These are phyloP conservation scores for Peniophora sp. DNA, from an alignment of 1,284 basidiomycete species.

Conservation along the genomic window DNA sequence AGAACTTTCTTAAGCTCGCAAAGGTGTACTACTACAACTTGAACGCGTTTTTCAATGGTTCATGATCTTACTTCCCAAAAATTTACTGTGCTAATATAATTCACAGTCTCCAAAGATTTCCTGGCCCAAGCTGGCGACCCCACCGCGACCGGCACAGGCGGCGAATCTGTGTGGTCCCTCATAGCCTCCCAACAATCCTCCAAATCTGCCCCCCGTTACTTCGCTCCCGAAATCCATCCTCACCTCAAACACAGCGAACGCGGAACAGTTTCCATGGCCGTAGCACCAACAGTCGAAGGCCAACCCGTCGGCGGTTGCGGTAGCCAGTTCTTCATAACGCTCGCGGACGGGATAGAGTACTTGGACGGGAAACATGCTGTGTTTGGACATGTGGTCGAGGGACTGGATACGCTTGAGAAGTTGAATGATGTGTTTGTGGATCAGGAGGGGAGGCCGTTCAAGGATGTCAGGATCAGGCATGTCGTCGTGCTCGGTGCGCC, in stretches of 20 bases:
- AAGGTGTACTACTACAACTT: conserved; percentile 96
- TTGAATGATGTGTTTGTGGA: conserved; percentile 90
- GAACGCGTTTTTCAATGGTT: conserved; percentile 95
- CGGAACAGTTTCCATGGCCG: conserved; percentile 94
- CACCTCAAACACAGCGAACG: conserved; percentile 79
- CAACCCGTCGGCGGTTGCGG: conserved; percentile 76
- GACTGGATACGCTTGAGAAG: conserved; percentile 87
- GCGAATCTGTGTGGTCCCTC: conserved; percentile 78
- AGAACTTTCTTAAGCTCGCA: conserved; percentile 97
- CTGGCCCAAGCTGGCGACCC: conserved; percentile 94
- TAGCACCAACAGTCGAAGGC: conserved; percentile 67
- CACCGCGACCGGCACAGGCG: conserved; percentile 89
- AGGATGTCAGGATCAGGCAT: conserved; percentile 90
- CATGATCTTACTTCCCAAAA: conserved; percentile 15
- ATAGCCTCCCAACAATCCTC: conserved; percentile 43
- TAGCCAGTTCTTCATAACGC: conserved; percentile 94
- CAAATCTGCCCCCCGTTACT: conserved; percentile 59
- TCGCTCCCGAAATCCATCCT: conserved; percentile 73
- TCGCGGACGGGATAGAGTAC: conserved; percentile 88
- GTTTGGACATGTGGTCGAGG: conserved; percentile 94
- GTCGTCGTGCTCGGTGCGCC: conserved; percentile 82
- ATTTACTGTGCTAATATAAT: conserved; percentile 4
- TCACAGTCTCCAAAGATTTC: conserved; percentile 88
- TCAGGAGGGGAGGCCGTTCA: conserved; percentile 82
- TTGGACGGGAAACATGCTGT: conserved; percentile 94